Base-by-base conservation (phyloP, 1,284 basidiomycete genomes). In the Serendipita sp. region DNA sequence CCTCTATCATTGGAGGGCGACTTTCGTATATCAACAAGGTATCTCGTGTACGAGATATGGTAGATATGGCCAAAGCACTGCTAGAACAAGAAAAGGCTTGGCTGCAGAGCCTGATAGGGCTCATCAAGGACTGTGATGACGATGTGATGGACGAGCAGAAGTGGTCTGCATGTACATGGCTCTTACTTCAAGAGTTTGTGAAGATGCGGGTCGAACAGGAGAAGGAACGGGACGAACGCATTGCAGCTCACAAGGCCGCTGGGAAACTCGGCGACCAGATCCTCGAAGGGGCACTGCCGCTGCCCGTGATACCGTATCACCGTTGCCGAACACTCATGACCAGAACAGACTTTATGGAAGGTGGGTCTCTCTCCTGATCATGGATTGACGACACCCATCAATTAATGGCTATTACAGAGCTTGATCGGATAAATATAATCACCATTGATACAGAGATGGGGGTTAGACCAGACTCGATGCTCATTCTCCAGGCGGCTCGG, bases 111-210 rank as follows among this genome's bases (percentile, higher is more conserved):
- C 82, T 83, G 70, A 84, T 91, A 61, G 88, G 87, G 69, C 72
- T 77, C 68, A 81, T 82, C 58, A 79, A 81, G 4, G 88, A 92
- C 69, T 84, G 83, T 69, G 89, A 91, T 70, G 89, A 91, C 74
- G 88, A 92, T 73, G 88, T 91, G 53, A 88, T 90, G 87, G 84
- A 87, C 70, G 87, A 88, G 76, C 84, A 84, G 61, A 65, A 60
- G 58, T 89, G 84, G 83, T 84, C 82, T 68, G 83, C 82, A 45
- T 87, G 87, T 68, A 85, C 87, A 12, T 91, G 87, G 87, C 74
- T 89, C 5, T 77, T 88, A 2, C 74, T 88, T 5, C 79, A 76
- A 38, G 83, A 87, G 71, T 87, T 88, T 71, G 87, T 86, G 50
- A 80, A 79, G 68, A 69, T 78, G 62, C 75, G 80, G 60, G 72